Conservation (phyloP, 1,284 basidiomycete genomes). For the Flammula alnicola region DNA sequence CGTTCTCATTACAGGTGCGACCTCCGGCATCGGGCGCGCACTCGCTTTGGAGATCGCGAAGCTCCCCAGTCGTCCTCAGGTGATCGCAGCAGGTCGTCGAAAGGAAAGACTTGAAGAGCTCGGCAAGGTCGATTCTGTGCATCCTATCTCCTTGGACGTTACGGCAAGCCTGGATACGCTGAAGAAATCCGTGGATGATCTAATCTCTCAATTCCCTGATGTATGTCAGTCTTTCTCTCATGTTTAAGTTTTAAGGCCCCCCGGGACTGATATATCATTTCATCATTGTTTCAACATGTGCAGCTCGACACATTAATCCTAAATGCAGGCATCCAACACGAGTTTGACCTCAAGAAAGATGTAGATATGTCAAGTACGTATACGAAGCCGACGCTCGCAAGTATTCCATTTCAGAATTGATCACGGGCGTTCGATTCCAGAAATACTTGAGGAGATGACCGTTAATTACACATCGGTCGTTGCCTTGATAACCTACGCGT, state of each 20-base stretch:
- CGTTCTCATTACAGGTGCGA: constrained; percentile 64
- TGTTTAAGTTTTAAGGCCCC: background rate
- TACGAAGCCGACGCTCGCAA: background rate
- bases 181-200: constrained; percentile 43
- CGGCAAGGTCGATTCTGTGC: constrained; percentile 35
- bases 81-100: constrained; percentile 60
- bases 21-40: constrained; percentile 62
- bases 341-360: constrained; percentile 52
- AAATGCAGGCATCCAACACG: constrained; percentile 57
- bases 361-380: constrained; percentile 49
- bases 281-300: background rate
- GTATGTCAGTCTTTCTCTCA: too few species aligned
- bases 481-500: constrained; percentile 50
- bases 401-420: background rate
- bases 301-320: constrained; percentile 55
- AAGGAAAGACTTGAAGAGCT: constrained; percentile 56
- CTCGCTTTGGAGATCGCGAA: constrained; percentile 56
- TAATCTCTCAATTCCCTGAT: constrained; percentile 50
- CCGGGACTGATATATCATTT: background rate
- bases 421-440: constrained; percentile 29
- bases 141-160: constrained; percentile 48
- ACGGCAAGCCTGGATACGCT: constrained; percentile 41
- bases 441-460: constrained; percentile 51
- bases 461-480: constrained; percentile 63
- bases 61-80: constrained; percentile 52